Conservation (phyloP, 2,329 filamentous ascomycete genomes). For the Sporothrix mexicana region DNA sequence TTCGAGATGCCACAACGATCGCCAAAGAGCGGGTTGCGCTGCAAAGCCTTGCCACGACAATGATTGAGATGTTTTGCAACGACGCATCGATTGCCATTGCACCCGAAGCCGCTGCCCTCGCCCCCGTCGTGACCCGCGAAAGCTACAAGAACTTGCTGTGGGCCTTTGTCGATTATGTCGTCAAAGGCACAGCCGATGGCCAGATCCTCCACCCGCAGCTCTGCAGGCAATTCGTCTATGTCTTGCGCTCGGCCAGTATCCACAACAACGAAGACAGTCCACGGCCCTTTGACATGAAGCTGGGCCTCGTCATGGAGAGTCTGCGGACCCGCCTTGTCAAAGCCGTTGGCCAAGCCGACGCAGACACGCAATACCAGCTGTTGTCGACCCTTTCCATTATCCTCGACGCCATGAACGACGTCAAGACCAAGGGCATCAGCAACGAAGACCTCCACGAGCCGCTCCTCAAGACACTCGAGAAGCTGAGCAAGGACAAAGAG, state of each 20-base stretch:
- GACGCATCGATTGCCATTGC: background rate
- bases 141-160: background rate
- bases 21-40: background rate
- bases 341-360: background rate
- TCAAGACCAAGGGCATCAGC: background rate
- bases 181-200: background rate
- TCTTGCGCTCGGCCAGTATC: background rate
- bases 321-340: background rate
- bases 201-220: background rate
- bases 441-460: background rate
- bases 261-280: background rate
- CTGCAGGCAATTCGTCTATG: background rate
- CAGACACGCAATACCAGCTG: slow-evolving; percentile 7
- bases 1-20: background rate
- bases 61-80: background rate
- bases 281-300: background rate
- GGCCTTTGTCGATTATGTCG: background rate
- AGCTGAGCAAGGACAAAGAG: background rate
- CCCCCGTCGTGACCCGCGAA: background rate
- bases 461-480: background rate
- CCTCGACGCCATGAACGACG: slow-evolving; percentile 23
- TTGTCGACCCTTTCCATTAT: background rate
- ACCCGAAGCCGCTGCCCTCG: background rate
- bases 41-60: background rate
- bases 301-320: background rate